Percentiles rank a stretch among this genome's conserved stretches.
Evolutionary conservation across 306 rosid genomes (phyloP).

Genomic region (Hippophae tibetana): DNA sequence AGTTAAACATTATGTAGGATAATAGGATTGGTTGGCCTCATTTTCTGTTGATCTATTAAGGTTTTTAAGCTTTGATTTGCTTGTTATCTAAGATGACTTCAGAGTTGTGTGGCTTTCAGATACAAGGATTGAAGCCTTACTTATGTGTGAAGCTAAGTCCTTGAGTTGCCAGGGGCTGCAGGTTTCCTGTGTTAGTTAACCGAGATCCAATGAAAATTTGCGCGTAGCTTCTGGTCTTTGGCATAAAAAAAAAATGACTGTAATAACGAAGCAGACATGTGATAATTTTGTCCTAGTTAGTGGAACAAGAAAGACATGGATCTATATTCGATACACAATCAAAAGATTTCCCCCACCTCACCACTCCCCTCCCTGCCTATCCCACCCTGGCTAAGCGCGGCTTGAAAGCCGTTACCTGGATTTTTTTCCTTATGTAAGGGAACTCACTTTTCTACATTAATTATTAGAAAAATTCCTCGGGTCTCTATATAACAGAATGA

Average conservation of each 20-base stretch:
- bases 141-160: constrained; percentile 48
- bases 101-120: constrained; percentile 88
- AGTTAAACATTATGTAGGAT: neutral
- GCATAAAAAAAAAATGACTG: neutral
- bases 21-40: neutral
- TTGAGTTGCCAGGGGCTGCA: constrained; percentile 38
- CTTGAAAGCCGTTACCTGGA: no score
- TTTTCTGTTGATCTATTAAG: neutral
- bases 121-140: constrained; percentile 54
- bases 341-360: no score
- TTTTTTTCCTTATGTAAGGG: no score
- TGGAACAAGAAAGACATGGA: no score
- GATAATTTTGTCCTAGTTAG: no score
- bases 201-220: constrained; percentile 49
- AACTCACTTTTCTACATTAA: no score
- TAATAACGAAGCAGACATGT: no score
- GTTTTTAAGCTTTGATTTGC: neutral
- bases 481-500: no score
- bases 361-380: no score
- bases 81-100: constrained; percentile 7
- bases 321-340: no score
- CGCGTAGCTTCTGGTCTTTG: constrained; percentile 48
- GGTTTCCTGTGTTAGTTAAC: constrained; percentile 57
- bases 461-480: no score
- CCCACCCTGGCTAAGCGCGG: no score